Evolutionary conservation across 192 early-diverging fungal genomes (phyloP), one percentile per base, ranked within the genome.

Genomic region (Coemansia sp.): DNA sequence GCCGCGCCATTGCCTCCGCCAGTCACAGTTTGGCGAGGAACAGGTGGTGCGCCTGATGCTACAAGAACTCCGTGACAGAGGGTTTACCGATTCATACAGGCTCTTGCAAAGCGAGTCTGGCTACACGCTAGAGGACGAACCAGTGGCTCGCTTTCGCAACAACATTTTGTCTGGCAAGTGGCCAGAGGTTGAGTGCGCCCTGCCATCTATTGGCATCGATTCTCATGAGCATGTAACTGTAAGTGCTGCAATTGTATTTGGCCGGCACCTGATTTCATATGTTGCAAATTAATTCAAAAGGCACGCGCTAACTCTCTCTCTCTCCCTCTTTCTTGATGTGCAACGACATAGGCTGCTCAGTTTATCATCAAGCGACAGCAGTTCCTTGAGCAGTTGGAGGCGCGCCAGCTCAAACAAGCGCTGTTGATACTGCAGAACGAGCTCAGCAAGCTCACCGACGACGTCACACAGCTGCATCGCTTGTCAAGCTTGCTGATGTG

Each of bases 301-400:
- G 18, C 41, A 43, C 19, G 8, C 17, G n/a, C n/a, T n/a, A n/a
- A n/a, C n/a, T n/a, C n/a, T n/a, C 37, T 15, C 37, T 11, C 37
- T 9, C 11, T 39, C 12, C 21, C 21, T 8, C 10, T 43, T 4
- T 19, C 21, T 8, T 43, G 17, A 2, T 19, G 18, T 50, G 26
- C 46, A n/a, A 6, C 7, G 0, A 24, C 63, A 48, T 77, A 77
- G 74, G 69, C 69, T 10, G 69, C 76, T 10, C 56, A 65, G 59
- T 95, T 95, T 67, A 75, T 93, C 26, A 83, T 95, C 53, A 82
- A 91, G 48, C 80, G 89, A 43, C 97, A 99, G 83, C 93, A 94
- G 68, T 99, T 87, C 62, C 70, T 97, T 24, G 97, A 99, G 70
- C 70, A 90, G 4, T 62, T 99, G 33, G 93, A 95, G 74, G 61